phyloP scores from a whole-genome alignment of 495 filamentous ascomycete genomes.

The Hypoxylon crocopeplum region DNA sequence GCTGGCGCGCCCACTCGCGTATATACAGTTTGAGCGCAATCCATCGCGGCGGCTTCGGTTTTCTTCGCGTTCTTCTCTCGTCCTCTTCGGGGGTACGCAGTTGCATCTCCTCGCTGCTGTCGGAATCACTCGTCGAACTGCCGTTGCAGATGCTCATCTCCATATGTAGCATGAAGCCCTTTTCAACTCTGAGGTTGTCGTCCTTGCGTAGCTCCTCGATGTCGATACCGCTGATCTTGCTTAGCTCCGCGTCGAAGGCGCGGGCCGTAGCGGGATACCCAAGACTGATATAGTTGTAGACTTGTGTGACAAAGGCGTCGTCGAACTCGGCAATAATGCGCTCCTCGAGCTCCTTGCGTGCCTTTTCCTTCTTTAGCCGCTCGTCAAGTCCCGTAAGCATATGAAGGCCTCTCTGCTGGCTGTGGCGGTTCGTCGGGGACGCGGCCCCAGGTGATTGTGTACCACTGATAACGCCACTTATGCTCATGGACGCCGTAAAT shows the following conservation, averaged over 20 bases:
- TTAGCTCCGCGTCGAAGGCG: slow-evolving; percentile 81
- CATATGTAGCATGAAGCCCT: slow-evolving; percentile 71
- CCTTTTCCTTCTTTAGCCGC: slow-evolving; percentile 54
- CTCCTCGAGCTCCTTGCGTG: slow-evolving; percentile 56
- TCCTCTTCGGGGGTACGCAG: slow-evolving; percentile 46
- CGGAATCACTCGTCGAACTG: slow-evolving; percentile 33
- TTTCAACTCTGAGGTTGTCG: slow-evolving; percentile 67
- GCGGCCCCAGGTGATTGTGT: slow-evolving; percentile 20
- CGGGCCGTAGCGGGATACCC: slow-evolving; percentile 86
- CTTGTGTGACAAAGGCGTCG: slow-evolving; percentile 88
- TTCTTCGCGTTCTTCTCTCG: slow-evolving; percentile 44
- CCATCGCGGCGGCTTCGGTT: slow-evolving; percentile 71
- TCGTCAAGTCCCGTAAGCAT: slow-evolving; percentile 59
- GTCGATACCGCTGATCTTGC: slow-evolving; percentile 73
- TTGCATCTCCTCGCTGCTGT: slow-evolving; percentile 42
- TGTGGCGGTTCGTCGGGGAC: slow-evolving; percentile 30
- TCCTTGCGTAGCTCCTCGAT: slow-evolving; percentile 72
- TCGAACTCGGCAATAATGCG: slow-evolving; percentile 70
- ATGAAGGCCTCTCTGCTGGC: slow-evolving; percentile 49
- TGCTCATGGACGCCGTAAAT: slow-evolving; percentile 39
- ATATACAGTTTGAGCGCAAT: slow-evolving; percentile 82
- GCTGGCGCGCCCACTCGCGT: slow-evolving; percentile 82
- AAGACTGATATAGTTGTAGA: slow-evolving; percentile 93
- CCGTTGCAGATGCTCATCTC: slow-evolving; percentile 46
- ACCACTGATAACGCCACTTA: slow-evolving; percentile 26